Evolutionary conservation across 441 rosid genomes (phyloP), one percentile per base, ranked within the genome.

Genomic region (Manihot esculenta): DNA sequence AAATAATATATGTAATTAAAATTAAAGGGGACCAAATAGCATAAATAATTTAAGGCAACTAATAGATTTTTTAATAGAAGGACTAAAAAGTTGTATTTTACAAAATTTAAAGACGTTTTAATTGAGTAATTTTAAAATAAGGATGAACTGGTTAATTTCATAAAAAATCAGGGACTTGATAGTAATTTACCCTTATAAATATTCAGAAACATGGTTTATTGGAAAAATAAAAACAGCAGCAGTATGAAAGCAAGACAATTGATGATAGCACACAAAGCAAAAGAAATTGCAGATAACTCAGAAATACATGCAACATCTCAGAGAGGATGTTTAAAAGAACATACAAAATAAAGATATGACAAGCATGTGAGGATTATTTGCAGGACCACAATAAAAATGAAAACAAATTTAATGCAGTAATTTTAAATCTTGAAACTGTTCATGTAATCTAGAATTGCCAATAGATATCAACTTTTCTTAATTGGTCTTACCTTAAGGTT

Each of bases 401-500:
- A 0, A 47, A 59, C 57, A 14, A n/a, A 15, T 17, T 45, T 23
- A 61, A 62, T 24, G 27, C 59, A 18, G 65, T 15, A 54, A 0
- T 51, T 61, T 70, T 38, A 38, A 50, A 50, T 70, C 48, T 62
- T 51, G 35, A 38, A 27, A 70, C 1, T 24, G 13, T 10, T 30
- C 49, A 71, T 24, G n/a, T 3, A 6, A 61, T 10, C 11, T 35
- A 17, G 68, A 23, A 27, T 15, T 47, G 38, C 11, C 24, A 9
- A 18, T 35, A 71, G 38, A 33, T 27, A 68, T 48, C 23, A 6
- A 63, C 24, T 14, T 55, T 53, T 35, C 10, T 10, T 27, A 5
- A 66, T 53, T 69, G 59, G 64, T 70, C 87, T 85, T 78, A 93
- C 99, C 99, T 95, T 95, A 20, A 95, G 96, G 79, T 95, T 95